These are phyloP conservation scores for Globisporangium uncinulatum DNA, from an alignment of 352 stramenopile species.

Conservation along the genomic window DNA sequence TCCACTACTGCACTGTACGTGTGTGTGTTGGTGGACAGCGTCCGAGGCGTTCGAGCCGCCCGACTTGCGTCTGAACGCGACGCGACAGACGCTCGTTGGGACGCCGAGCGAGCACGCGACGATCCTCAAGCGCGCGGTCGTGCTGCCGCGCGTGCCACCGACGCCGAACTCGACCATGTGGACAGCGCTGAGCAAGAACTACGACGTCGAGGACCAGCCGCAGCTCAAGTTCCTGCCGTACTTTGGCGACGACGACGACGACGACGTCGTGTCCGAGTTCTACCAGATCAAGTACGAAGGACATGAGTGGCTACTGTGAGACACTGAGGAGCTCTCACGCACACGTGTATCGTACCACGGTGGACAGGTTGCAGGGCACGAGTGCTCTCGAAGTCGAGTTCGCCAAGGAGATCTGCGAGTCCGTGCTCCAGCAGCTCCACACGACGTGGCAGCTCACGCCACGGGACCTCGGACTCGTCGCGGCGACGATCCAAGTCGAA, in stretches of 20 bases:
- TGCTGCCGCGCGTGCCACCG: slow-evolving; percentile 44
- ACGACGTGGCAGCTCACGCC: slow-evolving; percentile 63
- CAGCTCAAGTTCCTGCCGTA: slow-evolving; percentile 65
- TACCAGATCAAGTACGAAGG: slow-evolving; percentile 74
- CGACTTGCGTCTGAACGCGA: slow-evolving; percentile 16
- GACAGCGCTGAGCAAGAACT: slow-evolving; percentile 79
- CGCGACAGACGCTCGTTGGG: slow-evolving; percentile 21
- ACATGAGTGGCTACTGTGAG: neutral
- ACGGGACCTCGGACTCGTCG: slow-evolving; percentile 52
- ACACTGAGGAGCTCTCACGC: neutral
- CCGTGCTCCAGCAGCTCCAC: slow-evolving; percentile 56
- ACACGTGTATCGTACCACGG: neutral
- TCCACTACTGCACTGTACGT: neutral
- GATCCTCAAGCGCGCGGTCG: slow-evolving; percentile 26
- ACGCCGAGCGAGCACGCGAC: slow-evolving; percentile 20
- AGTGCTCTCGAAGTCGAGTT: slow-evolving; percentile 69
- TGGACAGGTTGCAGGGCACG: slow-evolving; percentile 50
- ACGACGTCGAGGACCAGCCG: slow-evolving; percentile 82
- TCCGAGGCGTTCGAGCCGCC: slow-evolving; percentile 30
- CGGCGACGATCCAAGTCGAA: slow-evolving; percentile 59
- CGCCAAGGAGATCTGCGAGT: slow-evolving; percentile 64
- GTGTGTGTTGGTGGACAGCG: slow-evolving; percentile 18
- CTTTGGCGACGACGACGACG: slow-evolving; percentile 78
- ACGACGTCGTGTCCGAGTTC: slow-evolving; percentile 78
- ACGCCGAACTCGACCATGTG: slow-evolving; percentile 67